Percentiles rank a stretch among this genome's conserved stretches.
phyloP scores from a whole-genome alignment of 257 asterid genomes.

The Lavandula angustifolia region DNA sequence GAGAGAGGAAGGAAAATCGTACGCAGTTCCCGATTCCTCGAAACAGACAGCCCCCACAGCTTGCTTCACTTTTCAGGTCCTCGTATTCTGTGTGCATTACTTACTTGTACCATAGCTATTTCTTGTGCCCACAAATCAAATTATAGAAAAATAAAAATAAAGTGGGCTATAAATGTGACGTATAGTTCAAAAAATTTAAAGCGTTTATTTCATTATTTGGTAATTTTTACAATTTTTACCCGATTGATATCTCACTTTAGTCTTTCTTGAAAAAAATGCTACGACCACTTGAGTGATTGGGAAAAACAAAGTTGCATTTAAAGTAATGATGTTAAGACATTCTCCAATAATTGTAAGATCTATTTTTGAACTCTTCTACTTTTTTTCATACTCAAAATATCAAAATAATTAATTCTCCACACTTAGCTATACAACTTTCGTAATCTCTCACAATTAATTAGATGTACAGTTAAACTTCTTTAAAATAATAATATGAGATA shows the following conservation, averaged over 20 bases:
- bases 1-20: constrained; percentile 25
- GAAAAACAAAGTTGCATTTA: constrained; percentile 2
- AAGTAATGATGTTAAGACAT: neutral
- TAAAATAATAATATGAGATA: too few species aligned
- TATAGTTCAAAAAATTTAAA: neutral
- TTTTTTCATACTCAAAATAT: too few species aligned
- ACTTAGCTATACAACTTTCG: too few species aligned
- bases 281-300: constrained; percentile 20
- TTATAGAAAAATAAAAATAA: neutral
- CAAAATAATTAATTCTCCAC: too few species aligned
- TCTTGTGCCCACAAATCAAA: constrained; percentile 4
- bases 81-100: constrained; percentile 40
- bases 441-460: too few species aligned
- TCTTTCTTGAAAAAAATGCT: constrained; percentile 7
- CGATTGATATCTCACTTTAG: constrained; percentile 18
- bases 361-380: too few species aligned
- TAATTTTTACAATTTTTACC: neutral
- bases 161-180: constrained; percentile 8
- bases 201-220: constrained; percentile 13
- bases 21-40: constrained; percentile 53
- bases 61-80: constrained; percentile 45
- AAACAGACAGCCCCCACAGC: constrained; percentile 45
- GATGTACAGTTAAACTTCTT: too few species aligned
- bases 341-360: neutral
- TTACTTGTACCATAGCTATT: too few species aligned